phyloP scores from a whole-genome alignment of 352 stramenopile genomes.

The Chloridella minuta region DNA sequence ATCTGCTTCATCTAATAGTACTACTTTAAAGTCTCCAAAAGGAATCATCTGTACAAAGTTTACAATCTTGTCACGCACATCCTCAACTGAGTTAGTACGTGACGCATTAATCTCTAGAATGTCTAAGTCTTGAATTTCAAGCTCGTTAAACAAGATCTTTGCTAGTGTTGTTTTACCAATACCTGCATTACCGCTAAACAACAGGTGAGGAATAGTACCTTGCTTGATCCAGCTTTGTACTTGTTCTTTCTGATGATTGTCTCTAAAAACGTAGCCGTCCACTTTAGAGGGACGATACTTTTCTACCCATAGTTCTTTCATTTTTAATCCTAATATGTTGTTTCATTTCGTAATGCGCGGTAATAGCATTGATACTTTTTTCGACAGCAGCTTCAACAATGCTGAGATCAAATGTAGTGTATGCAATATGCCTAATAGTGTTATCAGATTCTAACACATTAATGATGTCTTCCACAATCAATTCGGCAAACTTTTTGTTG shows the following conservation, averaged over 20 bases:
- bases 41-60: neutral
- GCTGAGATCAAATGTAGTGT: no score
- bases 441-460: no score
- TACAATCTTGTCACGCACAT: neutral
- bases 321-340: no score
- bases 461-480: no score
- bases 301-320: neutral
- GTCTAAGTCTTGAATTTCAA: neutral
- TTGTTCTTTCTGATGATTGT: neutral
- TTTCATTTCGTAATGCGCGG: no score
- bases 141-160: neutral
- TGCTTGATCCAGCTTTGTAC: neutral
- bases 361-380: no score
- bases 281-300: neutral
- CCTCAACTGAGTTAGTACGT: neutral
- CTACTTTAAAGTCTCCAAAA: neutral
- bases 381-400: no score
- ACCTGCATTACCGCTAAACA: neutral
- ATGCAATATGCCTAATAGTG: no score
- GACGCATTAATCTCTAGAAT: neutral
- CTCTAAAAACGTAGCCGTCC: neutral
- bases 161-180: neutral
- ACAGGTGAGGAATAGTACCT: neutral
- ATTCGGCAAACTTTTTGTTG: no score
- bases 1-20: conserved; percentile 7